Percentiles rank a stretch among this genome's conserved stretches.
These are phyloP conservation scores for Rhododendron kiyosumense DNA, from an alignment of 148 eudicot genomes.

Conservation along the genomic window DNA sequence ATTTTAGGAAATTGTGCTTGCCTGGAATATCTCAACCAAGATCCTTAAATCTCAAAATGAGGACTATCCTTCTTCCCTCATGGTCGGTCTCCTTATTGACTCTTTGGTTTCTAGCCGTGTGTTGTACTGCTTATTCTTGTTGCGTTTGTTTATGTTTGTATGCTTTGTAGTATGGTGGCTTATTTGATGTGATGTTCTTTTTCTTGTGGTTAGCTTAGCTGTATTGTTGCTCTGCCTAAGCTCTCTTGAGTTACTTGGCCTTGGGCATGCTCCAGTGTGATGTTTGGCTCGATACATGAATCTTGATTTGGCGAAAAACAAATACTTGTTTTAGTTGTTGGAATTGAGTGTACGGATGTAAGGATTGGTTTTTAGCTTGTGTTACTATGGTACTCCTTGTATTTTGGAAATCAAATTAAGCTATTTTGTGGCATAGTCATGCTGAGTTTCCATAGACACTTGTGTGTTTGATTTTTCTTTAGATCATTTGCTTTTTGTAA, in stretches of 20 bases:
- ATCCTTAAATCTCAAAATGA: not conserved
- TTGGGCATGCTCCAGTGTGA: not conserved
- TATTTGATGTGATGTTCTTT: not conserved
- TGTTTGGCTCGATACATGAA: not conserved
- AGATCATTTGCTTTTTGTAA: not conserved
- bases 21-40: not conserved
- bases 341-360: not conserved
- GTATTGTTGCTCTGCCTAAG: not conserved
- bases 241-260: not conserved
- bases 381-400: not conserved
- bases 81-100: not conserved
- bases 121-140: not conserved
- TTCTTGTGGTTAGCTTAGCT: not conserved
- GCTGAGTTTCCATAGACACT: not conserved
- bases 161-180: not conserved
- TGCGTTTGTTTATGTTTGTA: not conserved
- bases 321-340: not conserved
- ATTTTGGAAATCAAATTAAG: not conserved
- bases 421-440: not conserved
- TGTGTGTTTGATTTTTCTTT: not conserved
- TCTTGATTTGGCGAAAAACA: not conserved
- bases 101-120: not conserved
- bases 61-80: not conserved
- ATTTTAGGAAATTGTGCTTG: not conserved
- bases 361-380: not conserved